Conservation (phyloP, 768 basidiomycete species). For the Cyclocybe aegerita region DNA sequence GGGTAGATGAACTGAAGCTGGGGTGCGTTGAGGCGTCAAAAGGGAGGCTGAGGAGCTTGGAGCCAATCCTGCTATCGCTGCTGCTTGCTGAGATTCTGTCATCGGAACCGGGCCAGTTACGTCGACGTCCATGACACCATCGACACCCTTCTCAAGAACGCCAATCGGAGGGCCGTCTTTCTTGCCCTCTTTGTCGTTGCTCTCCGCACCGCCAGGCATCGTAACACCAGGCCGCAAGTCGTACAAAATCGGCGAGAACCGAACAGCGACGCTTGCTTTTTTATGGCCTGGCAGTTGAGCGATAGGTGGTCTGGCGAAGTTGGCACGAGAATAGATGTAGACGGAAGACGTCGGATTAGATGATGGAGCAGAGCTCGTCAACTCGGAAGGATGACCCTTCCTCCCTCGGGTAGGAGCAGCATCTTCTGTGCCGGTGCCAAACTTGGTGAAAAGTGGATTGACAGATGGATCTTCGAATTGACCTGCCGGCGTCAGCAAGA, state of each 20-base stretch:
- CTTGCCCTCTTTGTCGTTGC: conserved; percentile 27
- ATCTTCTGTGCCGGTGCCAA: conserved; percentile 29
- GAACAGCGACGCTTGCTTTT: conserved; percentile 91
- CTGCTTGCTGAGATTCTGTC: conserved; percentile 4
- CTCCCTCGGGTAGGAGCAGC: conserved; percentile 57
- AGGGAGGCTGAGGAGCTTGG: conserved; percentile 14
- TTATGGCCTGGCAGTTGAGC: conserved; percentile 96
- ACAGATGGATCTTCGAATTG: conserved; percentile 93
- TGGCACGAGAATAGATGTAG: conserved; percentile 94
- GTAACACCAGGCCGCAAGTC: conserved; percentile 72
- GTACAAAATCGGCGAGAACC: conserved; percentile 91
- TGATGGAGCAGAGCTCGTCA: conserved; percentile 20
- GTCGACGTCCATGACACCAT: conserved; percentile 62
- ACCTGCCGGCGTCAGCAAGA: conserved; percentile 93
- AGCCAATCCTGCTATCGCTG: conserved; percentile 7
- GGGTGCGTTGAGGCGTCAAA: conserved; percentile 33
- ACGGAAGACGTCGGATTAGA: conserved; percentile 63
- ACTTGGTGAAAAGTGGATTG: conserved; percentile 21
- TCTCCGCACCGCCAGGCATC: conserved; percentile 32
- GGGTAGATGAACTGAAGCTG: conserved; percentile 25
- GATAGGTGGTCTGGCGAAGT: conserved; percentile 89
- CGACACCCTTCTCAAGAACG: conserved; percentile 64
- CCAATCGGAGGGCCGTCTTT: conserved; percentile 39
- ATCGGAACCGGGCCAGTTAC: conserved; percentile 41
- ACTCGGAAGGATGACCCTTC: conserved; percentile 48